These are phyloP conservation scores for Phytophthora citrophthora DNA, from an alignment of 352 stramenopile species.

Conservation along the genomic window DNA sequence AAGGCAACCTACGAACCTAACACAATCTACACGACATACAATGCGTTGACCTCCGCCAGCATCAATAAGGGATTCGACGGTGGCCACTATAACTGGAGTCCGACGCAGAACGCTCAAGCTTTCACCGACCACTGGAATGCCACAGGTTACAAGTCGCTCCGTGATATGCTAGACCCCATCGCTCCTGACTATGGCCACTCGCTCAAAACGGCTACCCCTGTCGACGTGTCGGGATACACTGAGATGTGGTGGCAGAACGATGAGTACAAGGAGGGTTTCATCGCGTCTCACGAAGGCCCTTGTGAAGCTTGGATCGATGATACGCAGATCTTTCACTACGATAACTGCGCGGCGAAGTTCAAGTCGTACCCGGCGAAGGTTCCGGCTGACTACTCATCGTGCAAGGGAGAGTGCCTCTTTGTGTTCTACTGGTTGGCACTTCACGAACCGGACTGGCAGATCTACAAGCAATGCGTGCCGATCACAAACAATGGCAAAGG, in stretches of 20 bases:
- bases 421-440: conserved; percentile 29
- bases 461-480: conserved; percentile 42
- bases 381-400: conserved; percentile 19
- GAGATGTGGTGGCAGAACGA: conserved; percentile 45
- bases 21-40: conserved; percentile 34
- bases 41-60: conserved; percentile 22
- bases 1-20: conserved; percentile 29
- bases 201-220: conserved; percentile 11
- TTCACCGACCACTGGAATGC: conserved; percentile 37
- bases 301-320: conserved; percentile 37
- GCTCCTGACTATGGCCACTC: conserved; percentile 39
- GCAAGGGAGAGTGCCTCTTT: conserved; percentile 24
- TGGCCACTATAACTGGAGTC: conserved; percentile 33
- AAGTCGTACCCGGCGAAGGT: conserved; percentile 40
- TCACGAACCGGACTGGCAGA: conserved; percentile 31
- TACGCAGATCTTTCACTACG: conserved; percentile 29
- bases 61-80: conserved; percentile 35
- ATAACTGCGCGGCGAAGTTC: conserved; percentile 40
- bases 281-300: conserved; percentile 39
- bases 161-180: conserved; percentile 39
- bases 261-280: conserved; percentile 44
- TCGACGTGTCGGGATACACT: conserved; percentile 36
- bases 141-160: conserved; percentile 38
- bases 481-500: conserved; percentile 27
- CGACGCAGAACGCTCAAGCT: conserved; percentile 29